phyloP scores from a whole-genome alignment of 345 rosid genomes.

The Kandelia obovata region DNA sequence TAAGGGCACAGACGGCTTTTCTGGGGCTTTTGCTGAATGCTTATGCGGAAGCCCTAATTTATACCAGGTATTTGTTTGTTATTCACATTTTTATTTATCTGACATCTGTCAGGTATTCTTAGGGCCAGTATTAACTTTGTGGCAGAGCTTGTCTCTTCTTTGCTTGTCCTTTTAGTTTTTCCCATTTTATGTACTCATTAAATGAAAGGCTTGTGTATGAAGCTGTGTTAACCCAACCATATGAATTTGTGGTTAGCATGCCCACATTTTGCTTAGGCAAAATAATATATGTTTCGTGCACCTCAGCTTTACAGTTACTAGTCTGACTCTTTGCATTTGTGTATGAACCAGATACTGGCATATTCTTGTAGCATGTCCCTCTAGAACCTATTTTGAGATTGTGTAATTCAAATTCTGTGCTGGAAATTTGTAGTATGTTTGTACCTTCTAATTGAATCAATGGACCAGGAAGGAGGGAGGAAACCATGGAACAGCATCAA shows the following conservation, averaged over 20 bases:
- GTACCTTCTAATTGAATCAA: slow-evolving; percentile 16
- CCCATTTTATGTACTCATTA: neutral
- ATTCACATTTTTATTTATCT: neutral
- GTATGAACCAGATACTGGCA: too few species aligned
- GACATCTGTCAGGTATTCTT: neutral
- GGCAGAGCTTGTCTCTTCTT: neutral
- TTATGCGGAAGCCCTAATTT: slow-evolving; percentile 94
- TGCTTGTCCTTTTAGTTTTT: neutral
- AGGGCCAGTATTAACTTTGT: neutral
- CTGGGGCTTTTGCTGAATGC: slow-evolving; percentile 96
- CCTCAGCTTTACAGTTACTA: too few species aligned
- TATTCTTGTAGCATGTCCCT: neutral
- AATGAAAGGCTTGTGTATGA: neutral
- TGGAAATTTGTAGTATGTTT: neutral
- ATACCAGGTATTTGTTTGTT: slow-evolving; percentile 57
- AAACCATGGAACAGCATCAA: slow-evolving; percentile 96
- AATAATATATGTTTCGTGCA: too few species aligned
- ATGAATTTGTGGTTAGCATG: too few species aligned
- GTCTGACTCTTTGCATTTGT: too few species aligned
- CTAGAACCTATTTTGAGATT: neutral
- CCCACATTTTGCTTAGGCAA: too few species aligned
- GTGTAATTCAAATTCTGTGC: neutral
- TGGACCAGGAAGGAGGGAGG: slow-evolving; percentile 82
- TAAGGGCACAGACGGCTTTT: slow-evolving; percentile 92
- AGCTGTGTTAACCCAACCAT: neutral